A percentile compares a stretch with the other conserved stretches of the same genome.
Evolutionary conservation across 2,329 filamentous ascomycete genomes (phyloP).

Genomic region (Aspergillus novoparasiticus): DNA sequence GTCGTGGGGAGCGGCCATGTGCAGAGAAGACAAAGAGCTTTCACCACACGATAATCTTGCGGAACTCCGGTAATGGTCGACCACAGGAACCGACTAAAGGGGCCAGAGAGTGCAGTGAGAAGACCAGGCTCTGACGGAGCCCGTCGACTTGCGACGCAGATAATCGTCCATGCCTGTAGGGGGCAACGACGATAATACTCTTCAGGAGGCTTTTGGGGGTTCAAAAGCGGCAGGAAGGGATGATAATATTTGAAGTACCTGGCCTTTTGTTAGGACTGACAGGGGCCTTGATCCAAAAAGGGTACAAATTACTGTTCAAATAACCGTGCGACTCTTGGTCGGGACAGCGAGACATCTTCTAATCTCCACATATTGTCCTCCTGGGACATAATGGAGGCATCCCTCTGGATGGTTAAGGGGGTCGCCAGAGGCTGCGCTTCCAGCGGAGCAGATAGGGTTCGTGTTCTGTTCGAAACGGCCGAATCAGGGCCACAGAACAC

Average conservation of each 20-base stretch:
- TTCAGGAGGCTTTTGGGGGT: conserved; percentile 56
- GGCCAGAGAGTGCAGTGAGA: conserved; percentile 52
- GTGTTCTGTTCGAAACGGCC: conserved; percentile 28
- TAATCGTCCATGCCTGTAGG: conserved; percentile 66
- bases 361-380: conserved; percentile 51
- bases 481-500: conserved; percentile 35
- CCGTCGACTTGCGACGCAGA: conserved; percentile 62
- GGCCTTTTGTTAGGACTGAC: conserved; percentile 31
- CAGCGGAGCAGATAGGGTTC: conserved; percentile 37
- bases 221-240: conserved; percentile 63
- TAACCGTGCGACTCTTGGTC: conserved; percentile 42
- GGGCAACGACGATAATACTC: conserved; percentile 60
- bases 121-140: conserved; percentile 57
- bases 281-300: neutral
- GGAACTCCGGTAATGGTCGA: conserved; percentile 60
- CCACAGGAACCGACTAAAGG: conserved; percentile 61
- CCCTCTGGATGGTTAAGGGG: conserved; percentile 35
- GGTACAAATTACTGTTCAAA: conserved; percentile 43
- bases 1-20: conserved; percentile 66
- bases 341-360: conserved; percentile 47
- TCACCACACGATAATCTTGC: conserved; percentile 64
- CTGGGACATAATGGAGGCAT: conserved; percentile 40
- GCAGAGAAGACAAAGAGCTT: conserved; percentile 63
- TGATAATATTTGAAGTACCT: conserved; percentile 67
- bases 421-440: conserved; percentile 37